Evolutionary conservation across 1,284 basidiomycete species (phyloP), one percentile per base, ranked within the genome.

Genomic region (Nidula niveotomentosa): DNA sequence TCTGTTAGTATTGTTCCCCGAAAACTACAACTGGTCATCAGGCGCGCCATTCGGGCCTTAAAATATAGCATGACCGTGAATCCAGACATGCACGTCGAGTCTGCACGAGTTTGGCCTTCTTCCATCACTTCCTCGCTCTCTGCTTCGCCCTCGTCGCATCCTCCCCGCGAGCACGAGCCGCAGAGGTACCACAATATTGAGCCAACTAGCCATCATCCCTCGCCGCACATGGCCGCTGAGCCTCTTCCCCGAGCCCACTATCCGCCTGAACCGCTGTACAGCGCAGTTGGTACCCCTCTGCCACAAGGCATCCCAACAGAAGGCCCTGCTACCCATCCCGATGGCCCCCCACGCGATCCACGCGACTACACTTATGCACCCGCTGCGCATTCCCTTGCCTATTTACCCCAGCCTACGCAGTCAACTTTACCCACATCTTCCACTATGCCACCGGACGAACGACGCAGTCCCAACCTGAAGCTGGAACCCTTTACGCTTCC

Each of bases 281-380:
- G 66, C 66, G 67, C 72, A 61, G 70, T 67, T 37, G 67, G 64
- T 53, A 68, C 67, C 50, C 69, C 73, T 49, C 65, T 73, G 58
- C 72, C 73, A 55, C 77, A 64, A 65, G 66, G 63, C 57, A 74
- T 77, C 53, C 76, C 76, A 34, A 71, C 74, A 39, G 69, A 75
- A 48, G 76, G 76, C 48, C 76, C 76, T 53, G 74, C 73, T 44
- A 73, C 71, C 49, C 73, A 78, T 54, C 75, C 75, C 49, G 70
- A 77, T 53, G 74, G 74, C 30, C 75, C 76, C 49, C 57, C 62
- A 49, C 73, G 72, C 55, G 70, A 74, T 50, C 57, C 62, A 49
- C 73, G 72, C 55, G 70, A 74, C 49, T 76, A 70, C 51, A 55
- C 71, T 45, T 73, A 65, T 57, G 59, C 66, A 36, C 64, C 59